Percentiles rank a stretch among this genome's conserved stretches.
Evolutionary conservation across 2,329 filamentous ascomycete species (phyloP).

Genomic region (Bimuria novae-zelandiae): DNA sequence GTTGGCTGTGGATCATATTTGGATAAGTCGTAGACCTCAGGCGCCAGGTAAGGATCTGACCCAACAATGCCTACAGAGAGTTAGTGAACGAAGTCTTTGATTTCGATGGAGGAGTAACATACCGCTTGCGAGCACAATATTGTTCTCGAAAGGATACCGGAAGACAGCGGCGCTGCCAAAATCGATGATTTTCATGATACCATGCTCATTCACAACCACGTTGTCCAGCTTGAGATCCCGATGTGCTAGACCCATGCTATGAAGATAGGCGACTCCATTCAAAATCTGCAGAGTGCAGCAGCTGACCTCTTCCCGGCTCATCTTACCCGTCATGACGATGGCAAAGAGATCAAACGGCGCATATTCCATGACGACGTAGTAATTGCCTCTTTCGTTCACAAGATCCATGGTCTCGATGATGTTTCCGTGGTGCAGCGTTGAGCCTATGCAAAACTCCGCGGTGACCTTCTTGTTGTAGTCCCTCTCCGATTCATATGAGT

Average conservation of each 20-base stretch:
- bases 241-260: slow-evolving; percentile 93
- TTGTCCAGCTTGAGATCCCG: slow-evolving; percentile 97
- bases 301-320: slow-evolving; percentile 86
- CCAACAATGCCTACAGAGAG: slow-evolving; percentile 67
- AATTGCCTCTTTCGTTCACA: slow-evolving; percentile 88
- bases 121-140: slow-evolving; percentile 81
- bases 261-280: slow-evolving; percentile 90
- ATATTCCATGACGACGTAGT: slow-evolving; percentile 99
- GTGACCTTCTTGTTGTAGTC: slow-evolving; percentile 99
- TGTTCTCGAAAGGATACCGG: slow-evolving; percentile 94
- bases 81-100: slow-evolving; percentile 18
- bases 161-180: slow-evolving; percentile 98
- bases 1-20: slow-evolving; percentile 93
- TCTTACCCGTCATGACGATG: slow-evolving; percentile 98
- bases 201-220: slow-evolving; percentile 92
- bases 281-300: slow-evolving; percentile 94
- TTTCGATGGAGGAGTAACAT: slow-evolving; percentile 41
- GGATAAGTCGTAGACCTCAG: slow-evolving; percentile 91
- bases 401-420: slow-evolving; percentile 98
- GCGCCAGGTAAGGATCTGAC: slow-evolving; percentile 94
- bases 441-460: slow-evolving; percentile 97
- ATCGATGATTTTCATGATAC: slow-evolving; percentile 99
- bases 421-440: slow-evolving; percentile 94
- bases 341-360: slow-evolving; percentile 95
- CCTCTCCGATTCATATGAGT: slow-evolving; percentile 90